These are phyloP conservation scores for Scalesia atractyloides DNA, from an alignment of 129 eudicot species.

Conservation along the genomic window DNA sequence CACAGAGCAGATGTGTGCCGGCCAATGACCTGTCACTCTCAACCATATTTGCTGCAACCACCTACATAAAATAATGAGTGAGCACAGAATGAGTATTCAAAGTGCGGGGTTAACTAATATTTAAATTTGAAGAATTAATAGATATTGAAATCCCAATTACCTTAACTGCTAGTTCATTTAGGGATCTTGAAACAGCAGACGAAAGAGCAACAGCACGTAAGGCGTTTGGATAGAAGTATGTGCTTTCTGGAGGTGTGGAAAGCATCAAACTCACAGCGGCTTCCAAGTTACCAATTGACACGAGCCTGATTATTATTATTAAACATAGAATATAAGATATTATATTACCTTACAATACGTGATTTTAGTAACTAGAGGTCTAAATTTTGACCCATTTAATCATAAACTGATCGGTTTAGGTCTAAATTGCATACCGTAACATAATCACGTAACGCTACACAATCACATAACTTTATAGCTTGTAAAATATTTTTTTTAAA, in stretches of 20 bases:
- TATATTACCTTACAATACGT: not conserved
- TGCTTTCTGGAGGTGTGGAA: conserved; percentile 94
- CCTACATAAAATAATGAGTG: conserved; percentile 40
- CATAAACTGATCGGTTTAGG: not conserved
- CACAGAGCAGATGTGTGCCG: conserved; percentile 96
- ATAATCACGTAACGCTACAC: too few relatives aligned
- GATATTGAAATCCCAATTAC: conserved; percentile 35
- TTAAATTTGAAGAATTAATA: not conserved
- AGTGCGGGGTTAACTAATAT: not conserved
- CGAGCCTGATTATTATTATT: conserved; percentile 58
- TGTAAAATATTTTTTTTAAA: too few relatives aligned
- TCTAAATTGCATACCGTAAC: too few relatives aligned
- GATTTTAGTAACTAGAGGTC: not conserved
- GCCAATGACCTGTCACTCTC: conserved; percentile 85
- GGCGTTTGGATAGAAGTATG: conserved; percentile 85
- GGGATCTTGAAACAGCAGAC: conserved; percentile 85
- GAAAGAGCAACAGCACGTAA: conserved; percentile 99
- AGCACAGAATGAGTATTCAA: not conserved
- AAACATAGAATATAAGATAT: conserved; percentile 1
- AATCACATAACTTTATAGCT: too few relatives aligned
- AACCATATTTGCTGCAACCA: conserved; percentile 97
- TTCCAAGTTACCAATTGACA: conserved; percentile 93
- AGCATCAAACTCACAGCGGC: conserved; percentile 94
- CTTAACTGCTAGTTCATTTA: conserved; percentile 93
- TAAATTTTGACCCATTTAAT: conserved; percentile 7